phyloP scores from a whole-genome alignment of 2,329 filamentous ascomycete species.

The Fusarium musae region DNA sequence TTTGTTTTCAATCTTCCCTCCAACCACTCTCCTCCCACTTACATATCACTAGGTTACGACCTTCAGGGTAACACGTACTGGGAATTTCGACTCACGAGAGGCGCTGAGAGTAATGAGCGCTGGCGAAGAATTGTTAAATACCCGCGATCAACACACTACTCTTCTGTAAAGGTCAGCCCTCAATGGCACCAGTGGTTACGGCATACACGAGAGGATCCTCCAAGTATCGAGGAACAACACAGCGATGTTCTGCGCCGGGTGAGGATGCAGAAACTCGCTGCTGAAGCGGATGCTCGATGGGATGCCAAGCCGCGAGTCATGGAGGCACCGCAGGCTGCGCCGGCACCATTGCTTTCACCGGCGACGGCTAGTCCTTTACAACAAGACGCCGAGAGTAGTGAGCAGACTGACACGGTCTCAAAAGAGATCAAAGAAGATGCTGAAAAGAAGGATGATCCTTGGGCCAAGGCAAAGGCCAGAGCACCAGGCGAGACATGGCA shows the following conservation, averaged over 20 bases:
- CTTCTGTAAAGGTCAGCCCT: conserved; percentile 67
- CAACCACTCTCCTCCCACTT: conserved; percentile 23
- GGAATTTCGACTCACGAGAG: conserved; percentile 68
- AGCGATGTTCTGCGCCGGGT: conserved; percentile 63
- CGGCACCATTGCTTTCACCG: conserved; percentile 32
- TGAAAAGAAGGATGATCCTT: conserved; percentile 60
- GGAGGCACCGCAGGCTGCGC: conserved; percentile 48
- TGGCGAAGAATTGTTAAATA: conserved; percentile 72
- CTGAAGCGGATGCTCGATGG: conserved; percentile 72
- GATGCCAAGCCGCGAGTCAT: conserved; percentile 65
- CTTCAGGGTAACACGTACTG: conserved; percentile 75
- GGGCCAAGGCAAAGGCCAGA: conserved; percentile 60
- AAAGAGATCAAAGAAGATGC: conserved; percentile 10
- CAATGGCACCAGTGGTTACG: conserved; percentile 78
- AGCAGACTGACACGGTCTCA: background rate
- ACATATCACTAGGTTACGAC: conserved; percentile 64
- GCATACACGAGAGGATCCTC: conserved; percentile 65
- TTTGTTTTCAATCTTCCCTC: conserved; percentile 48
- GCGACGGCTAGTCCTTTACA: conserved; percentile 3
- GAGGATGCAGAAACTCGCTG: conserved; percentile 66
- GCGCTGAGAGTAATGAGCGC: conserved; percentile 52
- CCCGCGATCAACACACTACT: conserved; percentile 64
- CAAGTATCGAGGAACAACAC: conserved; percentile 66
- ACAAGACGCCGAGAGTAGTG: conserved; percentile 12
- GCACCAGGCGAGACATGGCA: conserved; percentile 74